Base-by-base conservation (phyloP, 129 eudicot genomes). In the Tagetes erecta region DNA sequence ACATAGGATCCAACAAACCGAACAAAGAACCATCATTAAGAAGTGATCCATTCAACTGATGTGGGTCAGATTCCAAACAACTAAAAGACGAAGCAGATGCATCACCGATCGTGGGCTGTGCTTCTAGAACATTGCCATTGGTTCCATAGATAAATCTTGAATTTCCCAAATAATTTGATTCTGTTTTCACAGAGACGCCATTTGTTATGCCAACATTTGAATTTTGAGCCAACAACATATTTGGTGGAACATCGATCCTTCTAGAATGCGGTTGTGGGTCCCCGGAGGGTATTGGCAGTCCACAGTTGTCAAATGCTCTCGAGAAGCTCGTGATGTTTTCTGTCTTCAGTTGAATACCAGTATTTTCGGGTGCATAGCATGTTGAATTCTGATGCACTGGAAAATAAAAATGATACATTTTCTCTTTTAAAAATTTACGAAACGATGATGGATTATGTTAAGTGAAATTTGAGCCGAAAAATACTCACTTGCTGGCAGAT, bases 71-170 rank as follows among this genome's bases (percentile, higher is more conserved):
- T 59, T 86, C 97, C 66, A 84, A 83, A 78, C 86, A 74, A 69
- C 86, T 86, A 81, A 82, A 93, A 56, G 90, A 81, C 37, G 91
- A 76, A 70, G 82, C 84, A 59, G 92, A 80, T 57, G 88, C 85
- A 81, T 84, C 87, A 41, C 83, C 92, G 57, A 86, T 72, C 6
- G 86, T 59, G 57, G 87, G 76, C 39, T 81, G 95, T 38, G 83
- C 27, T 70, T 84, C 92, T 70, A 83, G 36, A 30, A 81, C 76
- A 69, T 80, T 84, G 47, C 81, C 81, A 68, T 83, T 86, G 42
- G 82, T 78, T 33, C 81, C 86, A 74, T 80, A 93, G 4, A 86
- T 67, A 56, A 80, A 87, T 56, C 74, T 83, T n/a, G 95, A 81
- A 83, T 62, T 76, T 53, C 84, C 86, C 39, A 73, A 69, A 82